Conservation (phyloP, 176 grass and related monocot species). For the Urochloa ruziziensis region DNA sequence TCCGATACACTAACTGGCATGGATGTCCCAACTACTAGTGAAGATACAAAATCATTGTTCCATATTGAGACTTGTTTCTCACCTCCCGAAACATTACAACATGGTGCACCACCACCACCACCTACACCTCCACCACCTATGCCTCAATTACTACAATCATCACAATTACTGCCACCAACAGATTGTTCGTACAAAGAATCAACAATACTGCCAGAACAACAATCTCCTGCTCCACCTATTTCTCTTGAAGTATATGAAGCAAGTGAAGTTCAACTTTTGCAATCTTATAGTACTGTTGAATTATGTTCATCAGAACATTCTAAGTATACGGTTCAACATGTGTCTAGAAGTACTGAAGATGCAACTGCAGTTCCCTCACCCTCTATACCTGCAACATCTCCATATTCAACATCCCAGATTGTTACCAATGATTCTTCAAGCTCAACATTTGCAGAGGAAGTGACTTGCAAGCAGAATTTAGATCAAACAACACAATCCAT, state of each 20-base stretch:
- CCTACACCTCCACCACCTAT: slow-evolving; percentile 12
- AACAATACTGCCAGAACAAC: neutral
- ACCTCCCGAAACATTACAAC: slow-evolving; percentile 28
- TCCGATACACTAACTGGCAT: neutral
- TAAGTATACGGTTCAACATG: neutral
- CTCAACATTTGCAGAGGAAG: slow-evolving; percentile 9
- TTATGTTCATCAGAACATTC: slow-evolving; percentile 24
- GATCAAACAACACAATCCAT: neutral
- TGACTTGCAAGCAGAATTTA: neutral
- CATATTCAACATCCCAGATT: neutral
- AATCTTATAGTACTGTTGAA: neutral
- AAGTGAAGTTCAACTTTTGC: neutral
- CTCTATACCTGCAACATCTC: too few relatives aligned
- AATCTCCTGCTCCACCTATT: neutral
- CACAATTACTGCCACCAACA: neutral
- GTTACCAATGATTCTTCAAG: slow-evolving; percentile 19
- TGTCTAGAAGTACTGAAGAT: slow-evolving; percentile 13
- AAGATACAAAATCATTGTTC: slow-evolving; percentile 17
- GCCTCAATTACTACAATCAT: neutral
- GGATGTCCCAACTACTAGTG: slow-evolving; percentile 20
- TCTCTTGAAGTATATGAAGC: neutral
- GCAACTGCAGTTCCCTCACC: too few relatives aligned
- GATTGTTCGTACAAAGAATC: slow-evolving; percentile 10
- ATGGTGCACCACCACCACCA: slow-evolving; percentile 12
- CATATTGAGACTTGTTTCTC: neutral